These are phyloP conservation scores for Blastobotrys robertii DNA, from an alignment of 805 yeast species.

Conservation along the genomic window DNA sequence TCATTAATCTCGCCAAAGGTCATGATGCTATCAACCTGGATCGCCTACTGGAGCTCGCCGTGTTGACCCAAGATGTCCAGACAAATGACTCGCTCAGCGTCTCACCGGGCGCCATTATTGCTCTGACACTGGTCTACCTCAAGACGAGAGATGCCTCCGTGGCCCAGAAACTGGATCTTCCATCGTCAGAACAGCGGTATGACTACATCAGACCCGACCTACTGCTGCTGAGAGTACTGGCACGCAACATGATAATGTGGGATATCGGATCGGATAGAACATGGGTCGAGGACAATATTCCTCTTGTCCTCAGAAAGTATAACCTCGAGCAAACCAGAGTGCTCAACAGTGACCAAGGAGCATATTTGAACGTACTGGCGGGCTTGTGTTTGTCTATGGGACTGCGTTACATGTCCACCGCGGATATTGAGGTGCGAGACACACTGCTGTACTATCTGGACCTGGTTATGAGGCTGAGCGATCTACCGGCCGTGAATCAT, in stretches of 20 bases:
- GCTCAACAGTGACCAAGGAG: slow-evolving; percentile 52
- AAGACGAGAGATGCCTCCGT: slow-evolving; percentile 51
- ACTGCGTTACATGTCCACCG: slow-evolving; percentile 64
- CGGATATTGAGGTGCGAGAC: slow-evolving; percentile 42
- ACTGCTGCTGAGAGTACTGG: slow-evolving; percentile 53
- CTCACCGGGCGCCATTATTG: slow-evolving; percentile 68
- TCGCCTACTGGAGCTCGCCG: slow-evolving; percentile 45
- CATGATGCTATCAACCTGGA: slow-evolving; percentile 50
- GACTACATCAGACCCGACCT: slow-evolving; percentile 75
- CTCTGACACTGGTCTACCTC: slow-evolving; percentile 64
- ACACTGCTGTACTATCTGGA: slow-evolving; percentile 49
- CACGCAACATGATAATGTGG: slow-evolving; percentile 66
- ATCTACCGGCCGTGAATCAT: slow-evolving; percentile 36
- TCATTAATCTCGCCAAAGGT: slow-evolving; percentile 72
- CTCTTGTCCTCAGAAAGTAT: slow-evolving; percentile 8
- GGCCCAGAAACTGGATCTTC: slow-evolving; percentile 53
- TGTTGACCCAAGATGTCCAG: slow-evolving; percentile 48
- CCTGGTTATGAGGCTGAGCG: slow-evolving; percentile 35
- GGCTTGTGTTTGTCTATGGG: slow-evolving; percentile 73
- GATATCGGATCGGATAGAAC: slow-evolving; percentile 39
- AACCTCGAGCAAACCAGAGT: slow-evolving; percentile 5
- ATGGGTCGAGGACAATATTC: slow-evolving; percentile 46
- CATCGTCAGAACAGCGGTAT: slow-evolving; percentile 46
- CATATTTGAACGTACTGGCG: slow-evolving; percentile 54
- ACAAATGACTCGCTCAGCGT: slow-evolving; percentile 49